Evolutionary conservation across 2,329 filamentous ascomycete species (phyloP).

Genomic region (Alternaria gansuensis): DNA sequence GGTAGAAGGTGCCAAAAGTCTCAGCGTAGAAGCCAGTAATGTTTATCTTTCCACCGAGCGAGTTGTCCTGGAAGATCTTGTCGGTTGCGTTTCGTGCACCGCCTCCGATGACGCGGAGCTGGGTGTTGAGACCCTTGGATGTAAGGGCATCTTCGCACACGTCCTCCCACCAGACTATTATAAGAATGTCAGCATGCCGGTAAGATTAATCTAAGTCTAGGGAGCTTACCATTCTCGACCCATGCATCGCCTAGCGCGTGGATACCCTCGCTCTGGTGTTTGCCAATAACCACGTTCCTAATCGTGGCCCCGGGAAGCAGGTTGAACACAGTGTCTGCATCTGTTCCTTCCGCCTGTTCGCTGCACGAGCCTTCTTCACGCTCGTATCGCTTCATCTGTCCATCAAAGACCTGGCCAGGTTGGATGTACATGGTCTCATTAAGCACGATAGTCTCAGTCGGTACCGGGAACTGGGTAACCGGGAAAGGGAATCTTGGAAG

Average conservation of each 20-base stretch:
- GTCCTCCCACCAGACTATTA: conserved; percentile 40
- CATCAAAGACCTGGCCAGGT: conserved; percentile 37
- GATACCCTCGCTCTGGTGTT: conserved; percentile 39
- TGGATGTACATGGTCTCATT: conserved; percentile 39
- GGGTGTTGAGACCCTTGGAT: conserved; percentile 38
- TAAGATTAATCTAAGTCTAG: fast-evolving
- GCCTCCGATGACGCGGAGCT: conserved; percentile 40
- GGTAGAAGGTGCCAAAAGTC: conserved; percentile 40
- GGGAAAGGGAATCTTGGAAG: conserved; percentile 36
- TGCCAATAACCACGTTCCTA: conserved; percentile 37
- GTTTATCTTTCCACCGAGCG: conserved; percentile 35
- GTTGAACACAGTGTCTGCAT: conserved; percentile 40
- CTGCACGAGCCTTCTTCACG: conserved; percentile 36
- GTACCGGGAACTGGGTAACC: conserved; percentile 33
- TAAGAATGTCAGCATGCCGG: conserved; percentile 6
- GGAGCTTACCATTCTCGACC: conserved; percentile 36
- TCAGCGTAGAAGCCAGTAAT: conserved; percentile 40
- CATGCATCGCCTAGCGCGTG: conserved; percentile 39
- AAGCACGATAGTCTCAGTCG: conserved; percentile 38
- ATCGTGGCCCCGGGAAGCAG: conserved; percentile 35
- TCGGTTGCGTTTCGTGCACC: conserved; percentile 39
- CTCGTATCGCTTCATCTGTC: conserved; percentile 42
- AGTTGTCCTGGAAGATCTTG: conserved; percentile 38
- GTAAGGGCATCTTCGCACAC: conserved; percentile 40
- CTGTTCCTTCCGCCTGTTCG: conserved; percentile 39